Conservation (phyloP, 208 protist species). For the Phytomonas sp. region DNA sequence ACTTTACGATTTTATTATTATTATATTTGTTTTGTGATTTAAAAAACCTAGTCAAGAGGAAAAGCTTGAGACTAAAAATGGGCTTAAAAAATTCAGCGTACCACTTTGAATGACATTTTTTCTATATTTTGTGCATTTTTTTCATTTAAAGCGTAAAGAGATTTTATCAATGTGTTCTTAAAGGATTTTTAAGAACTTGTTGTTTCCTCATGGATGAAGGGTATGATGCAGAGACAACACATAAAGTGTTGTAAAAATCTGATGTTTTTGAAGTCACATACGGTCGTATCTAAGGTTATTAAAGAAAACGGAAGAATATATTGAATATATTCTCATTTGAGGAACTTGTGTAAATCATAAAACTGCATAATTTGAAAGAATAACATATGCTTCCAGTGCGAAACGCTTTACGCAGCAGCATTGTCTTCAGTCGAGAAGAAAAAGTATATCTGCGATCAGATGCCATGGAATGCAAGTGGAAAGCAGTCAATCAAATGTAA, state of each 20-base stretch:
- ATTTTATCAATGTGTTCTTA: neutral
- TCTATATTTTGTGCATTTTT: neutral
- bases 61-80: neutral
- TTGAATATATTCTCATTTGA: neutral
- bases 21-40: slow-evolving; percentile 8
- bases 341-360: neutral
- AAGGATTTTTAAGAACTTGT: neutral
- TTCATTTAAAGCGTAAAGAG: neutral
- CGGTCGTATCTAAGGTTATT: neutral
- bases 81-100: slow-evolving; percentile 3
- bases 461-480: neutral
- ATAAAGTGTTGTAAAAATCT: neutral
- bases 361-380: neutral
- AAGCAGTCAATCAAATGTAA: neutral
- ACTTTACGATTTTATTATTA: slow-evolving; percentile 2
- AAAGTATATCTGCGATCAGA: neutral
- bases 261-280: neutral
- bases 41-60: neutral
- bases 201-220: neutral
- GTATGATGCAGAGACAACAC: neutral
- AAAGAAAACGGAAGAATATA: neutral
- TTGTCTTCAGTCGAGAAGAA: neutral
- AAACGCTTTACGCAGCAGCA: neutral
- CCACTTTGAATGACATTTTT: neutral
- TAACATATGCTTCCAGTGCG: neutral